phyloP scores from a whole-genome alignment of 2,329 filamentous ascomycete genomes.

The Cytospora mali region DNA sequence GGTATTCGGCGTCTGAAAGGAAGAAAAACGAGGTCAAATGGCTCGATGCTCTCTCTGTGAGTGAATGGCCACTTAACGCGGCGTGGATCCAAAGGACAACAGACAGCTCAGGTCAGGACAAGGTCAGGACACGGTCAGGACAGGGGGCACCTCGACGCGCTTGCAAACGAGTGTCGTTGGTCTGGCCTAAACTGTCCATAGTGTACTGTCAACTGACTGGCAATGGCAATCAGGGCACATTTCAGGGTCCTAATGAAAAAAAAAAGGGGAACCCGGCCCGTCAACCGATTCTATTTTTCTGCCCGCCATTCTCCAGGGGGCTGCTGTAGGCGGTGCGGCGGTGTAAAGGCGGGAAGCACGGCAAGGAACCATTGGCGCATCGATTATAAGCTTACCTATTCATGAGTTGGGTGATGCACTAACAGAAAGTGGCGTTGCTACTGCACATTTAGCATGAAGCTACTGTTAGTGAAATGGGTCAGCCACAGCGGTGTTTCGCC shows the following conservation, averaged over 20 bases:
- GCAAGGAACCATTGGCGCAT: background rate
- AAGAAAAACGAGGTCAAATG: slow-evolving; percentile 11
- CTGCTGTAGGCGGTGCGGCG: background rate
- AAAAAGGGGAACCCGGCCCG: background rate
- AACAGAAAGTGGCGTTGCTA: background rate
- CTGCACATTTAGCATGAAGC: background rate
- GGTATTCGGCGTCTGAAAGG: background rate
- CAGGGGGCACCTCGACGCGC: no score
- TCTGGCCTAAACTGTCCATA: no score
- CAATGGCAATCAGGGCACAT: no score
- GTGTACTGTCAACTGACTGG: no score
- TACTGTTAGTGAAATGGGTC: background rate
- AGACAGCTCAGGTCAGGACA: slow-evolving; percentile 2
- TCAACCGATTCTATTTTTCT: background rate
- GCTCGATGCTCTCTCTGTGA: slow-evolving; percentile 10
- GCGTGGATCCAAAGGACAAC: slow-evolving; percentile 3
- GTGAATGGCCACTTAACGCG: slow-evolving; percentile 6
- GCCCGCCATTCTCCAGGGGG: background rate
- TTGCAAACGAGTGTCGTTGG: no score
- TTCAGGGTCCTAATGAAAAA: background rate
- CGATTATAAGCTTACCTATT: background rate
- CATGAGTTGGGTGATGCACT: background rate
- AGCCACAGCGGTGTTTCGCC: no score
- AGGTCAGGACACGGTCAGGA: no score
- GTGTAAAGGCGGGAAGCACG: background rate